These are phyloP conservation scores for Xylariaceae sp. DNA, from an alignment of 2,329 filamentous ascomycete species.

Conservation along the genomic window DNA sequence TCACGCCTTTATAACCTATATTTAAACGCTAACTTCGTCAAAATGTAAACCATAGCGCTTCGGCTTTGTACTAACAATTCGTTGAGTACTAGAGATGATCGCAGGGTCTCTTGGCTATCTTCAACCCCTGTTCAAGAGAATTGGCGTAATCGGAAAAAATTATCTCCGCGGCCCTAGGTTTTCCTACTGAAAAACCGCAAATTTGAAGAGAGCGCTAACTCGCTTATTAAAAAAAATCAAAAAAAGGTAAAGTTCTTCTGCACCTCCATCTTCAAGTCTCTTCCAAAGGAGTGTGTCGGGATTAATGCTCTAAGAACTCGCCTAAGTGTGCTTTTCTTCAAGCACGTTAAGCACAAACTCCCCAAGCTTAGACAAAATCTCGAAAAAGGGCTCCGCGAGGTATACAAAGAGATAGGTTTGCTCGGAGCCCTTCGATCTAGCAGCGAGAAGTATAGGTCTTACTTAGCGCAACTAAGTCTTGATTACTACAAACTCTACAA, in stretches of 20 bases:
- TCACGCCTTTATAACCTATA: neutral
- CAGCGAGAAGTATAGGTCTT: conserved; percentile 1
- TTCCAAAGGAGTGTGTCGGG: conserved; percentile 1
- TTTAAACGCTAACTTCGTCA: neutral
- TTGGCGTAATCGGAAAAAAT: neutral
- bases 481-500: conserved; percentile 39
- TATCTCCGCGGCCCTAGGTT: neutral
- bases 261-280: neutral
- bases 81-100: neutral
- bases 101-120: neutral
- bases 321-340: conserved; percentile 16
- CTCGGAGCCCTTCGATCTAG: conserved; percentile 8
- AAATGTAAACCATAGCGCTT: neutral
- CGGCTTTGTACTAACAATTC: neutral
- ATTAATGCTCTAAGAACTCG: conserved; percentile 5
- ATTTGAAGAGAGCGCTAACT: conserved; percentile 12
- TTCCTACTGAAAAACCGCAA: conserved; percentile 47
- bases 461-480: conserved; percentile 33
- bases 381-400: neutral
- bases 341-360: conserved; percentile 15
- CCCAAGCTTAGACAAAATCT: conserved; percentile 9
- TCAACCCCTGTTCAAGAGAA: neutral
- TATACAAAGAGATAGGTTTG: neutral
- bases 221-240: conserved; percentile 10
- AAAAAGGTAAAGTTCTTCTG: conserved; percentile 12